These are phyloP conservation scores for Emmonsiellopsis sp. DNA, from an alignment of 2,329 filamentous ascomycete genomes.

Conservation along the genomic window DNA sequence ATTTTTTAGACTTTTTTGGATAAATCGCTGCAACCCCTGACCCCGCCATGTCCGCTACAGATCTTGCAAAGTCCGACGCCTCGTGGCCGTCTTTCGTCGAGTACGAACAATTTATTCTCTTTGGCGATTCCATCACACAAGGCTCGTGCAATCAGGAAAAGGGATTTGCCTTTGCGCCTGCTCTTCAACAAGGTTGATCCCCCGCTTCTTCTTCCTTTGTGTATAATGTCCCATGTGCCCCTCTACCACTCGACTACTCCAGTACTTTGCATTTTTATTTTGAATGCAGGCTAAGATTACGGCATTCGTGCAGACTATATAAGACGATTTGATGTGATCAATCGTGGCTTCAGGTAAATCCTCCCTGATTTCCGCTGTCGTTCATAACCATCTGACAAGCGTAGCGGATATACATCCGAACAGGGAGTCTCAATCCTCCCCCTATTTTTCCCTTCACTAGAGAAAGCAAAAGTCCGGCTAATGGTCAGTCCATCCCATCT, in stretches of 20 bases:
- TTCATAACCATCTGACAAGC: slow-evolving; percentile 4
- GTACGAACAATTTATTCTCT: slow-evolving; percentile 69
- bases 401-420: slow-evolving; percentile 69
- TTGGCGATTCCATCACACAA: slow-evolving; percentile 86
- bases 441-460: slow-evolving; percentile 60
- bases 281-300: not conserved
- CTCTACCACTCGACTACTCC: not conserved
- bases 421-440: slow-evolving; percentile 63
- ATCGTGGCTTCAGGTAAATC: slow-evolving; percentile 63
- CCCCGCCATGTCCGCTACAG: not conserved
- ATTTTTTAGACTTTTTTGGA: no score
- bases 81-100: not conserved
- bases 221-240: not conserved
- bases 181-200: slow-evolving; percentile 56
- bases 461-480: slow-evolving; percentile 38
- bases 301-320: slow-evolving; percentile 51
- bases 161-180: slow-evolving; percentile 67
- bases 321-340: slow-evolving; percentile 74
- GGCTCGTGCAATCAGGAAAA: slow-evolving; percentile 50
- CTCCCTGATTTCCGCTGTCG: slow-evolving; percentile 9
- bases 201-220: not conserved
- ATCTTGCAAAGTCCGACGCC: not conserved
- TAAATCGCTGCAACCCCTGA: not conserved
- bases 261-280: not conserved
- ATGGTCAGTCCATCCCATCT: slow-evolving; percentile 26